Evolutionary conservation across 169 alveolate species (phyloP), one percentile per base, ranked within the genome.

Genomic region (Plasmodium inui): DNA sequence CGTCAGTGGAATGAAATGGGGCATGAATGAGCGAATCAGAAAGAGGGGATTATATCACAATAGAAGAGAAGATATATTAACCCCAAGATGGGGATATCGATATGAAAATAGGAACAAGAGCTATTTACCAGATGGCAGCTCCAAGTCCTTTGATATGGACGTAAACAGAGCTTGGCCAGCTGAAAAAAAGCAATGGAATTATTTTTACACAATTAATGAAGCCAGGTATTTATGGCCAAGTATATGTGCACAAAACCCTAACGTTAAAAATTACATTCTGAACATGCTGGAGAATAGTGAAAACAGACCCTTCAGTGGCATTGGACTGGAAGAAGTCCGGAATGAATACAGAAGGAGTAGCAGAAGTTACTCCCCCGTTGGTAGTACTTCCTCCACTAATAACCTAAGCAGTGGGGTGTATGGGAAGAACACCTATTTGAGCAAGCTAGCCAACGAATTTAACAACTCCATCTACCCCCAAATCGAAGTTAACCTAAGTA

Each of bases 71-170:
- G 97, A 96, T 91, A 71, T 96, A 4, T 95, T 96, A 73, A 92
- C 96, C 19, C 97, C 97, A 14, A 37, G 96, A 82, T 96, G 97
- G 97, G 97, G 97, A 32, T 96, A 96, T 30, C 80, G 96, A 72
- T 91, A 90, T 41, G 95, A 84, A 76, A 95, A 95, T 28, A 26
- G 95, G 39, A 82, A 94, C 76, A 46, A 79, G 17, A 57, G 81
- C 61, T 89, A 96, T 78, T 84, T 92, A 53, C 92, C 94, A 61
- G 92, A 94, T 85, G 95, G 95, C 12, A 96, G 93, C 67, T 95
- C 97, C 92, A 71, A 92, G 37, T 89, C 96, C 10, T 95, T 94
- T 30, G 95, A 96, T 61, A 53, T 81, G 67, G 91, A 95, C 82
- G 89, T 89, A n/a, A 78, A 93, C 19, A 96, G 94, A 92, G 96